Evolutionary conservation across 108 stramenopile species (phyloP).

Genomic region (Cyclotella sp.): DNA sequence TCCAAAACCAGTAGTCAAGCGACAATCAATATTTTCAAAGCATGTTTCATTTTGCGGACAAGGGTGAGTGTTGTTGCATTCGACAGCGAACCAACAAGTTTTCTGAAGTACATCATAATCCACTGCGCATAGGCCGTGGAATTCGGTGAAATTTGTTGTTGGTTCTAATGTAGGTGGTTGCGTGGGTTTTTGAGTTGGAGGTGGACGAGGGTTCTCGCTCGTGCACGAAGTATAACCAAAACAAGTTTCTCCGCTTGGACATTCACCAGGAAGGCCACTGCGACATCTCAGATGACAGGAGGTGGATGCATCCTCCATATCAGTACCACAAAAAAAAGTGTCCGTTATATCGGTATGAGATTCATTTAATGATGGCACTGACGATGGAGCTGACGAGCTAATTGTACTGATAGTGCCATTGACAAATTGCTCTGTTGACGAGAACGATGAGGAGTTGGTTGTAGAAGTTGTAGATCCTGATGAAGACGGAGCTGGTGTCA

Average conservation of each 20-base stretch:
- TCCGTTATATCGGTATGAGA: background rate
- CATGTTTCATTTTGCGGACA: constrained; percentile 14
- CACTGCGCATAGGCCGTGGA: background rate
- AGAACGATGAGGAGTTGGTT: background rate
- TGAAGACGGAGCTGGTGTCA: background rate
- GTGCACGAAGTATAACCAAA: constrained; percentile 15
- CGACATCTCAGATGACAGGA: constrained; percentile 17
- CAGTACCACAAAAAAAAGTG: constrained; percentile 9
- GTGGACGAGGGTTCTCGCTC: background rate
- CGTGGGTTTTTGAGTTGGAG: background rate
- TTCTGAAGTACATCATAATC: background rate
- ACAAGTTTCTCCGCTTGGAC: constrained; percentile 11
- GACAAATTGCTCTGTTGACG: background rate
- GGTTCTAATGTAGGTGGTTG: constrained; percentile 3
- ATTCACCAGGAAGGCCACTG: constrained; percentile 16
- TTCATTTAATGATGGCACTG: background rate
- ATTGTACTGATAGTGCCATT: background rate
- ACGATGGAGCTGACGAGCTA: background rate
- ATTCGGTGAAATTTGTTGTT: background rate
- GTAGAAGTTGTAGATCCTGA: background rate
- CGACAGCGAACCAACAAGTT: constrained; percentile 10
- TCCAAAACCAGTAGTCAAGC: background rate
- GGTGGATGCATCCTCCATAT: constrained; percentile 19
- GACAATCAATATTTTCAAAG: constrained; percentile 21
- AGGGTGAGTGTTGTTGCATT: constrained; percentile 7